Conservation (phyloP, 164 flowering plant species). For the Stephania cephalantha region DNA sequence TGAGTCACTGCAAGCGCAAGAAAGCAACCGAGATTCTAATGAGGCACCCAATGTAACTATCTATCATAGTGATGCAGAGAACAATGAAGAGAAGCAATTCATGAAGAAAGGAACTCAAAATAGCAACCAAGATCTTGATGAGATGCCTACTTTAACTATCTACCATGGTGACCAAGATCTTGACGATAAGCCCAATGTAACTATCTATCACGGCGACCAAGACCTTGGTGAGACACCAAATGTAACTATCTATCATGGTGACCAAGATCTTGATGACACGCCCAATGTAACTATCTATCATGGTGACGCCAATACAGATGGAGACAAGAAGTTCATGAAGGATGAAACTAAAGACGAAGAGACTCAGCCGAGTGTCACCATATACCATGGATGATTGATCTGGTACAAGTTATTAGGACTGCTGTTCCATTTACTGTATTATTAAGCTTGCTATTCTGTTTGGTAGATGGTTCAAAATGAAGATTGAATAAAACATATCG, state of each 20-base stretch:
- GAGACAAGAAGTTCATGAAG: not conserved
- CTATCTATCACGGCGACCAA: slow-evolving; percentile 3
- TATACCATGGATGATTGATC: slow-evolving; percentile 1
- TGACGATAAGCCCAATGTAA: slow-evolving; percentile 2
- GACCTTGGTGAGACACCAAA: no score
- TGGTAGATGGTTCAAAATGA: no score
- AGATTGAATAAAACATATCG: no score
- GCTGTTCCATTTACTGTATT: not conserved
- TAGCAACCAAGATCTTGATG: not conserved
- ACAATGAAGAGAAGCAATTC: not conserved
- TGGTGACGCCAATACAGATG: not conserved
- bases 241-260: not conserved
- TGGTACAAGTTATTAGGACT: not conserved
- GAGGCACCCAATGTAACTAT: not conserved
- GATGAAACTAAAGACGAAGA: not conserved
- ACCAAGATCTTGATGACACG: not conserved
- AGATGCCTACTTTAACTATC: not conserved
- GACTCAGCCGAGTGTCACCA: slow-evolving; percentile 2
- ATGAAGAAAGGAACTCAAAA: not conserved
- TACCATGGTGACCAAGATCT: slow-evolving; percentile 5
- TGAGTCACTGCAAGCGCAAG: not conserved
- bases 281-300: not conserved
- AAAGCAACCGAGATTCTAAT: no score
- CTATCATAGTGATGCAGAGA: not conserved
- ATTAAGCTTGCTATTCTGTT: not conserved